Evolutionary conservation across 768 basidiomycete genomes (phyloP).

Genomic region (Phaffia tasmanica): DNA sequence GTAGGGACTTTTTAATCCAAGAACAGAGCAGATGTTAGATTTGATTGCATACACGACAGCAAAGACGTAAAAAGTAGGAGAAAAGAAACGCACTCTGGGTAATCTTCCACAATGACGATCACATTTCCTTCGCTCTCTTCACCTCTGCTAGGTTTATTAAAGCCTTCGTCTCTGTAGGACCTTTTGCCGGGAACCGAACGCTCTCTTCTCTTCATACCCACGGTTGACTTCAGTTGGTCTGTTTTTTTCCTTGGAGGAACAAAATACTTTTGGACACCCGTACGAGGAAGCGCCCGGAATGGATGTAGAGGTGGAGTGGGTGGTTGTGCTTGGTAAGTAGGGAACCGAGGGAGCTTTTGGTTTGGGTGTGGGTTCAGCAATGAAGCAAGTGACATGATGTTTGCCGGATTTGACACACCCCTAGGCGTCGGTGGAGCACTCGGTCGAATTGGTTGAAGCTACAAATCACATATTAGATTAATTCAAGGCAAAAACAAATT

Average conservation of each 20-base stretch:
- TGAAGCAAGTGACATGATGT: conserved; percentile 5
- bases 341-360: neutral
- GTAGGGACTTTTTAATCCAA: too few species aligned
- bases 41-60: too few species aligned
- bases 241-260: conserved; percentile 2
- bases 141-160: neutral
- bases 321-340: conserved; percentile 6
- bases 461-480: neutral
- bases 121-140: neutral
- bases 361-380: conserved; percentile 2
- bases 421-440: neutral
- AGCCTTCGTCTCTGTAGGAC: neutral
- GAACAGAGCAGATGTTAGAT: too few species aligned
- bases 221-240: neutral
- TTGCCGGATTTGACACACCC: neutral
- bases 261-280: conserved; percentile 8
- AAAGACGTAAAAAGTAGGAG: too few species aligned
- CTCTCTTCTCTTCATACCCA: neutral
- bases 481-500: neutral
- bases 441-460: neutral
- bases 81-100: conserved; percentile 4
- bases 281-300: neutral
- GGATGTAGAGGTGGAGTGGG: conserved; percentile 5
- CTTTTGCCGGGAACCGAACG: neutral
- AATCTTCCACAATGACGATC: neutral